phyloP scores from a whole-genome alignment of 2,329 filamentous ascomycete species.

The Alternaria rosae region DNA sequence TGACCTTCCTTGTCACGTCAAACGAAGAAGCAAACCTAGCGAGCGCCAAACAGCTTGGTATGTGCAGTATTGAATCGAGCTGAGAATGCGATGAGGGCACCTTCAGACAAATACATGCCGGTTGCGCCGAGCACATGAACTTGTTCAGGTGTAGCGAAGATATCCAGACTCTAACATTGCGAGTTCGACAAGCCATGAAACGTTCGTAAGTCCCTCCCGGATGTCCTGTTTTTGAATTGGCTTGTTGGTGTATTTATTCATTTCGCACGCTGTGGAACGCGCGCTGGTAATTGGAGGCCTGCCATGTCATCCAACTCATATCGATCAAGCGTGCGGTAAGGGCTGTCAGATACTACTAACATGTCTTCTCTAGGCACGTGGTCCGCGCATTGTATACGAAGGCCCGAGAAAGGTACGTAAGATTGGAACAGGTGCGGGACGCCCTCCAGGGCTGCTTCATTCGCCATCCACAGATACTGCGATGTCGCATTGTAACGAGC shows the following conservation, averaged over 20 bases:
- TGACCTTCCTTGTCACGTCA: no score
- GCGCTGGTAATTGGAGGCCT: neutral
- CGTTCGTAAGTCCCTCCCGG: neutral
- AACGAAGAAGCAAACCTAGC: neutral
- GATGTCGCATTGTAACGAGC: neutral
- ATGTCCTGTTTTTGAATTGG: neutral
- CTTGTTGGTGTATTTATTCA: neutral
- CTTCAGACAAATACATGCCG: neutral
- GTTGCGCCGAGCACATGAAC: no score
- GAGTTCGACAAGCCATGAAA: neutral
- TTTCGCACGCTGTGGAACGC: neutral
- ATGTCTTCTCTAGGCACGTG: neutral
- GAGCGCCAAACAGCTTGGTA: neutral
- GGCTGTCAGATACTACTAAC: neutral
- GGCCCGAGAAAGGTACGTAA: neutral
- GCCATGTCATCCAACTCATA: neutral
- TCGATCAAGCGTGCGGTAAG: neutral
- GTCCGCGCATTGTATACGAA: neutral
- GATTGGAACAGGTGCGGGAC: neutral
- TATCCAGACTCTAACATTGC: neutral
- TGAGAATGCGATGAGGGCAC: neutral
- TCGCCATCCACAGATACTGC: neutral
- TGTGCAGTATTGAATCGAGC: no score
- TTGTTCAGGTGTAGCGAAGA: neutral
- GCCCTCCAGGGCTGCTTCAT: neutral